Evolutionary conservation across 768 basidiomycete species (phyloP).

Genomic region (Tubosaeta sp.): DNA sequence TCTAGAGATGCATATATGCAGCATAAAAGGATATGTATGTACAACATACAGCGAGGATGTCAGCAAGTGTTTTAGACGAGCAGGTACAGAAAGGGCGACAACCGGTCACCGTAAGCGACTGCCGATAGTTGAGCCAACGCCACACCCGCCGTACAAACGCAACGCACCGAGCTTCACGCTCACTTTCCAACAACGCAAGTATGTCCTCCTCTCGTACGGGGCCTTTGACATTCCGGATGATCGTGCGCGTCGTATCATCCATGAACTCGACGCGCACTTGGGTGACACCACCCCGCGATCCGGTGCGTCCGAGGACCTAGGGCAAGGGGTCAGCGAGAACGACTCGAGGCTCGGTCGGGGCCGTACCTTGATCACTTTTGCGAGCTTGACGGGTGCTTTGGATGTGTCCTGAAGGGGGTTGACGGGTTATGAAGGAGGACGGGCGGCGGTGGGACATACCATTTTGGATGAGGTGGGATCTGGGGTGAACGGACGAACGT

Average conservation of each 20-base stretch:
- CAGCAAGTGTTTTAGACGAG: not conserved
- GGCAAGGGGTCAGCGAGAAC: not conserved
- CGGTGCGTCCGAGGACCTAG: constrained; percentile 97
- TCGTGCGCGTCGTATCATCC: constrained; percentile 92
- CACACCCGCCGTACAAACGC: too few relatives aligned
- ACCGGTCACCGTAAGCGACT: constrained; percentile 22
- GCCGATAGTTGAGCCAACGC: not conserved
- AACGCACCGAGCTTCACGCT: constrained; percentile 93
- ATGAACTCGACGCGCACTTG: constrained; percentile 99
- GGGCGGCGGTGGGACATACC: constrained; percentile 14
- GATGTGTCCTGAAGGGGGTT: constrained; percentile 59
- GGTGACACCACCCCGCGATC: constrained; percentile 97
- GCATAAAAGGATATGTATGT: not conserved
- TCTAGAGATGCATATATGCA: not conserved
- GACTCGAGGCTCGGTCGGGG: not conserved
- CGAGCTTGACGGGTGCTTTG: constrained; percentile 94
- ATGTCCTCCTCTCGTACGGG: constrained; percentile 96
- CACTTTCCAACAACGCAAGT: constrained; percentile 92
- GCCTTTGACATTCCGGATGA: constrained; percentile 99
- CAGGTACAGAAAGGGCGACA: not conserved
- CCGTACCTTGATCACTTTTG: constrained; percentile 90
- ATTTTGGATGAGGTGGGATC: constrained; percentile 13
- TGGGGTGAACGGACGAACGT: not conserved
- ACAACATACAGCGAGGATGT: constrained; percentile 4
- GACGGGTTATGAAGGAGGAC: not conserved